These are phyloP conservation scores for Globisporangium cystogenes DNA, from an alignment of 352 stramenopile genomes.

Conservation along the genomic window DNA sequence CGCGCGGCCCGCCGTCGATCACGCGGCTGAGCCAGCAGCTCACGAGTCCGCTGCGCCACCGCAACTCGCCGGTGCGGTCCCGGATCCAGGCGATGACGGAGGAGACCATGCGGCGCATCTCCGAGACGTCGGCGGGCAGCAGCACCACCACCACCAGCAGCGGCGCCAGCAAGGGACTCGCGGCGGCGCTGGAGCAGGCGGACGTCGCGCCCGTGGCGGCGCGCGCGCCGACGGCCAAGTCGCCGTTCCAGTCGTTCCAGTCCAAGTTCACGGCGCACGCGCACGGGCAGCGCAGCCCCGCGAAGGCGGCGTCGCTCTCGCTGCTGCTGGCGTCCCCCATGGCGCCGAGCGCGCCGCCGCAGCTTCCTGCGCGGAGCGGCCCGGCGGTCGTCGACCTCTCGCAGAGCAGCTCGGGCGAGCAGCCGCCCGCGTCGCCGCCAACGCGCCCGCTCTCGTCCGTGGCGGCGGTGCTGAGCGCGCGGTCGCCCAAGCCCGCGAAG, in stretches of 20 bases:
- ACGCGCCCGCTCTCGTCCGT: slow-evolving; percentile 21
- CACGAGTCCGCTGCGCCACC: slow-evolving; percentile 17
- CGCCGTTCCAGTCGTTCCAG: slow-evolving; percentile 78
- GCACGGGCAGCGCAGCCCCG: slow-evolving; percentile 9
- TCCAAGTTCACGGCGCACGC: slow-evolving; percentile 37
- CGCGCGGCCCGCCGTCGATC: slow-evolving; percentile 11
- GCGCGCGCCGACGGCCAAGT: slow-evolving; percentile 38
- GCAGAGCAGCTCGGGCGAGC: slow-evolving; percentile 9
- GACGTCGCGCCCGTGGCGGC: slow-evolving; percentile 24
- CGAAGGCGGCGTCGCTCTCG: slow-evolving; percentile 6
- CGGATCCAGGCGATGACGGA: slow-evolving; percentile 15
- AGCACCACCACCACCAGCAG: background rate
- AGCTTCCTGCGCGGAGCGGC: slow-evolving; percentile 19
- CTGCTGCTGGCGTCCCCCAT: slow-evolving; percentile 14
- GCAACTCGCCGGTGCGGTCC: slow-evolving; percentile 14
- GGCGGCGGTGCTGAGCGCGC: background rate
- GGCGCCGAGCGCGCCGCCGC: slow-evolving; percentile 7
- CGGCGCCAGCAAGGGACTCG: slow-evolving; percentile 2
- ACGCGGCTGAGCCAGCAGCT: slow-evolving; percentile 14
- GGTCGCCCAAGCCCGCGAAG: slow-evolving; percentile 17
- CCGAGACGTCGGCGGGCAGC: background rate
- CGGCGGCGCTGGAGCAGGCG: slow-evolving; percentile 25
- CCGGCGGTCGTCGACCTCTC: slow-evolving; percentile 28
- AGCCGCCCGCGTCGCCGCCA: slow-evolving; percentile 29
- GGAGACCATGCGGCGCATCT: slow-evolving; percentile 15